Base-by-base conservation (phyloP, 805 yeast genomes). In the Candida tallmaniae region DNA sequence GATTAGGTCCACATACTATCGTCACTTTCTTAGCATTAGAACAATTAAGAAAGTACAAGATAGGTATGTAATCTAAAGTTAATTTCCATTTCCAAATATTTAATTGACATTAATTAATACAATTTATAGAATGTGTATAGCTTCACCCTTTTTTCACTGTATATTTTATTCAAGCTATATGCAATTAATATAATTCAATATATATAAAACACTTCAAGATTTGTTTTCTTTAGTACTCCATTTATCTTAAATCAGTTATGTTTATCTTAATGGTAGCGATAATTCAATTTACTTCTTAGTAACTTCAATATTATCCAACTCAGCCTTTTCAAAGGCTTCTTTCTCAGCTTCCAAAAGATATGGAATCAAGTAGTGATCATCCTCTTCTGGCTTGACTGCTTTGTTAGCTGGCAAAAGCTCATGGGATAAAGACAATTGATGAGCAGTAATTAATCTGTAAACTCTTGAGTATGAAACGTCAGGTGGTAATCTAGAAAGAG, bases 271-370 rank as follows among this genome's bases (percentile, higher is more conserved):
- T 7, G 10, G 10, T 21, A 8, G 10, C 7, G 23, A 7, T 7
- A 7, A 24, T 13, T 9, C n/a, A n/a, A 27, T 19, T 22, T 28
- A 33, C 18, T 29, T 29, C 16, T 34, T 31, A 42, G 47, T 50
- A 32, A 62, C 64, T 39, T 62, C 67, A 48, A 86, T 71, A 74
- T 85, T 83, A 74, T 93, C 95, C 56, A 93, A 78, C 56, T 82
- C 93, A 43, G 74, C 80, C 68, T 82, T 87, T 73, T 93, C 98
- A 45, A 74, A 71, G 32, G 80, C 82, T 65, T 86, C 97, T 52
- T 85, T 86, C 72, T 93, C 97, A 42, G 90, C 94, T 73, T 93
- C 97, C 56, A 89, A 75, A 43, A 93, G 70, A 70, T 83, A 84
- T 50, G 96, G 97, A 40, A 84, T 65, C 57, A 93, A 73, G 70